A percentile compares a stretch with the other conserved stretches of the same genome.
Conservation (phyloP, 208 protist species). For the Blastocrithidia nonstop region DNA sequence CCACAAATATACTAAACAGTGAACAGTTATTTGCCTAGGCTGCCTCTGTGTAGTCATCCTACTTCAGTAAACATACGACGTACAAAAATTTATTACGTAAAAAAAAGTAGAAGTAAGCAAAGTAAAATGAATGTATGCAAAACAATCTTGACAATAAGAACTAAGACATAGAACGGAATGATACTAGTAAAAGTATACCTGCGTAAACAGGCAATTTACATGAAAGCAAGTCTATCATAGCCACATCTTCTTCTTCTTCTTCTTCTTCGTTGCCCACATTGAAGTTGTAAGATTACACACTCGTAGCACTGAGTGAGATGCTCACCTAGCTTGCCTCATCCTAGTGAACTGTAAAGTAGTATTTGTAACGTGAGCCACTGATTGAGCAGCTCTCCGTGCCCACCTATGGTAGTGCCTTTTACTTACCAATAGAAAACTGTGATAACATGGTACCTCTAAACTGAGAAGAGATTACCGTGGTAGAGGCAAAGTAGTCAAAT, state of each 20-base stretch:
- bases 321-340: not conserved
- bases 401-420: not conserved
- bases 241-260: constrained; percentile 12
- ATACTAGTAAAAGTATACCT: no score
- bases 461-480: not conserved
- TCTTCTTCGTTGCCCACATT: constrained; percentile 14
- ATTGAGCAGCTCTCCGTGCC: not conserved
- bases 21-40: no score
- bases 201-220: no score
- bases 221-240: no score
- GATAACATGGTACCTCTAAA: not conserved
- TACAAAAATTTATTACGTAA: no score
- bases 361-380: not conserved
- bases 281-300: not conserved
- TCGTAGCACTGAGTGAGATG: not conserved
- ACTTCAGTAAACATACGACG: no score
- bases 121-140: no score
- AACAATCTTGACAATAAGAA: no score
- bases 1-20: no score
- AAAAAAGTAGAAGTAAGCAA: no score
- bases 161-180: no score
- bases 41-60: no score
- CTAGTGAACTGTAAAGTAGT: not conserved
- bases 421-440: not conserved
- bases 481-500: not conserved